Conservation (phyloP, 306 rosid species). For the Luffa acutangula region DNA sequence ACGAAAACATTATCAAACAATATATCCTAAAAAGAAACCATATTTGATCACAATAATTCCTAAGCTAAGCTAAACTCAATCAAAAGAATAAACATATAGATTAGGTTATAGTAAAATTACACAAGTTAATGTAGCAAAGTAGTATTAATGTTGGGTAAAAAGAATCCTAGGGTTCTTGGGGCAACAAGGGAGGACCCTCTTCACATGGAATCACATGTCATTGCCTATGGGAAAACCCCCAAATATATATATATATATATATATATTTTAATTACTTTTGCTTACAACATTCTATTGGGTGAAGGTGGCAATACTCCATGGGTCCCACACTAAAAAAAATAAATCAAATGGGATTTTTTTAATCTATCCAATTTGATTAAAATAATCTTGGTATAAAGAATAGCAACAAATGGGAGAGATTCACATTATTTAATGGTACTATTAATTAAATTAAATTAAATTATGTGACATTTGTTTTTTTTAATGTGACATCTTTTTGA, state of each 20-base stretch:
- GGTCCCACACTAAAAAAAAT: conserved; percentile 20
- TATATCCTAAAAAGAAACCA: background rate
- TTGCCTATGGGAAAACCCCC: conserved; percentile 17
- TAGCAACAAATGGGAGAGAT: conserved; percentile 18
- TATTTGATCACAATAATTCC: background rate
- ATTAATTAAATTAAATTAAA: too few relatives aligned
- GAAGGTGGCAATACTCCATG: conserved; percentile 17
- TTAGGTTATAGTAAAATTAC: background rate
- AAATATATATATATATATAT: conserved; percentile 19
- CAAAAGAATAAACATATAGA: background rate
- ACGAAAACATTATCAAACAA: background rate
- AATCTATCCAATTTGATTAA: conserved; percentile 24
- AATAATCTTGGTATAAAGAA: conserved; percentile 20
- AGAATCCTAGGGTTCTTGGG: conserved; percentile 6
- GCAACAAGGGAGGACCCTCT: conserved; percentile 43
- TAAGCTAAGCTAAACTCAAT: background rate
- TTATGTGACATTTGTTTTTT: background rate
- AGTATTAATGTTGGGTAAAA: background rate
- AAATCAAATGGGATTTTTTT: conserved; percentile 9
- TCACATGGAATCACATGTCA: conserved; percentile 61
- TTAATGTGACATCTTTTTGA: conserved; percentile 3
- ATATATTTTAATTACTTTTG: background rate
- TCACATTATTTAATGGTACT: background rate
- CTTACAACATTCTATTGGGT: conserved; percentile 22
- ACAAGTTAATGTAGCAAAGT: background rate